These are phyloP conservation scores for Phaeomoniella chlamydospora DNA, from an alignment of 2,329 filamentous ascomycete genomes.

Conservation along the genomic window DNA sequence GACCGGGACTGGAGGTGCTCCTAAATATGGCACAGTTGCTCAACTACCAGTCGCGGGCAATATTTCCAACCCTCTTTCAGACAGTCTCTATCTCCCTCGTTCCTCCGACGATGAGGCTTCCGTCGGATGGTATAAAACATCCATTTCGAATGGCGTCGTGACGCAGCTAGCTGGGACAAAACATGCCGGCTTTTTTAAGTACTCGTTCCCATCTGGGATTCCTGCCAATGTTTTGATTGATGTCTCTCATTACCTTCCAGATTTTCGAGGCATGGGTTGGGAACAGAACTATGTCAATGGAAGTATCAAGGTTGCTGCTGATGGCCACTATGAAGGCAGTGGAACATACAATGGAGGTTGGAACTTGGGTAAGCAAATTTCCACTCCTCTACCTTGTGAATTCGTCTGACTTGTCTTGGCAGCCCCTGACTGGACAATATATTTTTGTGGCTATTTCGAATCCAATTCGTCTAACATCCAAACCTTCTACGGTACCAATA, in stretches of 20 bases:
- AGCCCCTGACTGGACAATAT: constrained; percentile 19
- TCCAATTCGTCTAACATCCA: constrained; percentile 39
- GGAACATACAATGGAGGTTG: constrained; percentile 37
- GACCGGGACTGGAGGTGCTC: constrained; percentile 33
- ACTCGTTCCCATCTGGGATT: constrained; percentile 38
- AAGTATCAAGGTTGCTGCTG: constrained; percentile 48
- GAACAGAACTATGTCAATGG: constrained; percentile 42
- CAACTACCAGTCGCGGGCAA: constrained; percentile 46
- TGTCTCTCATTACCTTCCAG: constrained; percentile 35
- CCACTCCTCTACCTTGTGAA: too few species aligned
- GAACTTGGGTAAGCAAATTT: constrained; percentile 57
- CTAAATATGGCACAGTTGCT: constrained; percentile 13
- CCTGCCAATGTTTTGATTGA: constrained; percentile 2
- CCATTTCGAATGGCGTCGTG: constrained; percentile 40
- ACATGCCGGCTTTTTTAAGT: constrained; percentile 51
- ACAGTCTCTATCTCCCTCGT: constrained; percentile 42
- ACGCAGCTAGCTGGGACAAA: constrained; percentile 55
- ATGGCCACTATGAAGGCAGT: constrained; percentile 40
- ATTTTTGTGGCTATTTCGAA: constrained; percentile 2
- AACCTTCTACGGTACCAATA: constrained; percentile 35
- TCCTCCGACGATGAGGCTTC: constrained; percentile 34
- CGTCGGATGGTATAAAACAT: constrained; percentile 53
- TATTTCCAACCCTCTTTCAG: constrained; percentile 52
- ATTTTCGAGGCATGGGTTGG: constrained; percentile 40
- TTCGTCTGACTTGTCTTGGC: too few species aligned